A percentile compares a stretch with the other conserved stretches of the same genome.
phyloP scores from a whole-genome alignment of 2,329 filamentous ascomycete genomes.

The Pseudogymnoascus verrucosus region DNA sequence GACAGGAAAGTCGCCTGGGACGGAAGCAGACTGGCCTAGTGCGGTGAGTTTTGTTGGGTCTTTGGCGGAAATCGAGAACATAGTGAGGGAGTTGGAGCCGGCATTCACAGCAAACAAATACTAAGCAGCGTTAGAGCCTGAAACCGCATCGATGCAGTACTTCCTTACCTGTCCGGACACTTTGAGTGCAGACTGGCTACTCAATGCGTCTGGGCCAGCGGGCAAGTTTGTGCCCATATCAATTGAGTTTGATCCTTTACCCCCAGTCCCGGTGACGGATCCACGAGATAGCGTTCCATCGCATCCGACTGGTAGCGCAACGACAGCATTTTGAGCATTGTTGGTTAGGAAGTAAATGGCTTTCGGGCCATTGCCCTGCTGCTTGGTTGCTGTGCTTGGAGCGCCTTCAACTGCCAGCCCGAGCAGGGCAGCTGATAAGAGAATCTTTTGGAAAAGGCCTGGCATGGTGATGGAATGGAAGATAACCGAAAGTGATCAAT shows the following conservation, averaged over 20 bases:
- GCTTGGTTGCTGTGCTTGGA: neutral
- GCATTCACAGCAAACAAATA: slow-evolving; percentile 47
- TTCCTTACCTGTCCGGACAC: slow-evolving; percentile 41
- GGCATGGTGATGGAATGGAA: neutral
- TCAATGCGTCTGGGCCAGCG: slow-evolving; percentile 42
- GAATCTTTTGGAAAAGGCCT: neutral
- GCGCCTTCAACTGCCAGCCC: neutral
- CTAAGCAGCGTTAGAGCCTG: slow-evolving; percentile 27
- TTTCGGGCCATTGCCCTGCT: slow-evolving; percentile 20
- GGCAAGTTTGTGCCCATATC: slow-evolving; percentile 30
- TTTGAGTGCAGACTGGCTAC: slow-evolving; percentile 42
- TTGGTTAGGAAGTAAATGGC: slow-evolving; percentile 52
- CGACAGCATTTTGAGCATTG: slow-evolving; percentile 38
- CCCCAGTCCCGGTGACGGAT: slow-evolving; percentile 38
- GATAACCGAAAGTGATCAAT: neutral
- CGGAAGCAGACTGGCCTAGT: slow-evolving; percentile 34
- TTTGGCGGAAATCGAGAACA: slow-evolving; percentile 36
- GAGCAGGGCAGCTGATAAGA: neutral
- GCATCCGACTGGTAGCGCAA: slow-evolving; percentile 39
- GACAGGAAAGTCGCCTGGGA: slow-evolving; percentile 45
- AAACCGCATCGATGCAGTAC: neutral
- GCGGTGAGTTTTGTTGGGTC: slow-evolving; percentile 39
- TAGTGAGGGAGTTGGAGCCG: slow-evolving; percentile 43
- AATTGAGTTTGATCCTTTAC: slow-evolving; percentile 36
- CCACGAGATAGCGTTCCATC: slow-evolving; percentile 41